Conservation (phyloP, 1,284 basidiomycete species). For the Melampsora occidentalis region DNA sequence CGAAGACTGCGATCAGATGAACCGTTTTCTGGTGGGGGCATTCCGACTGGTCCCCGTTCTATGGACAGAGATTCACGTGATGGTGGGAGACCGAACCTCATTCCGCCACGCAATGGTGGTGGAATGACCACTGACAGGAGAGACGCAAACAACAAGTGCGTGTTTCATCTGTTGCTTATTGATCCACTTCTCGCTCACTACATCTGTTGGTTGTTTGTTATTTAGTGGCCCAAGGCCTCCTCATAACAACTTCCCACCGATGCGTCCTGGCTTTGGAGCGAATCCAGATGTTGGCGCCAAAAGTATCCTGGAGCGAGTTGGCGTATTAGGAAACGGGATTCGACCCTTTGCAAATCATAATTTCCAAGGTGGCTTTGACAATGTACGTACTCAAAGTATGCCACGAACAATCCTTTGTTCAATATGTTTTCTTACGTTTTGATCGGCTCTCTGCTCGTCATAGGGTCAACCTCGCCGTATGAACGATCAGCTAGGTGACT, state of each 20-base stretch:
- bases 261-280: constrained; percentile 23
- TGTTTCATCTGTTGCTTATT: not conserved
- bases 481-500: constrained; percentile 8
- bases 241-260: constrained; percentile 23
- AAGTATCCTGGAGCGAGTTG: constrained; percentile 41
- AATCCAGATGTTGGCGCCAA: constrained; percentile 24
- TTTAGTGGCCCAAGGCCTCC: constrained; percentile 10
- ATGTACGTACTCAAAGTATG: not conserved
- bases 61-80: constrained; percentile 31
- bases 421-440: not conserved
- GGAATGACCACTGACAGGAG: not conserved
- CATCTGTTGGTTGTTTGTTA: not conserved
- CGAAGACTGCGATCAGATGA: constrained; percentile 30
- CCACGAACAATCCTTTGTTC: not conserved
- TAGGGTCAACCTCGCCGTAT: constrained; percentile 20
- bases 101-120: not conserved
- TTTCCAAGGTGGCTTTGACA: constrained; percentile 23
- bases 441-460: not conserved
- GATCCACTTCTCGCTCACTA: not conserved
- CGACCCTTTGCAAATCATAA: constrained; percentile 22
- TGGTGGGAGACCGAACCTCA: constrained; percentile 11
- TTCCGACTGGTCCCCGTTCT: constrained; percentile 18
- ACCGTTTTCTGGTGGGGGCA: not conserved
- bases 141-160: not conserved
- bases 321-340: constrained; percentile 22